Evolutionary conservation across 495 filamentous ascomycete species (phyloP).

Genomic region (Amorphotheca resinae): DNA sequence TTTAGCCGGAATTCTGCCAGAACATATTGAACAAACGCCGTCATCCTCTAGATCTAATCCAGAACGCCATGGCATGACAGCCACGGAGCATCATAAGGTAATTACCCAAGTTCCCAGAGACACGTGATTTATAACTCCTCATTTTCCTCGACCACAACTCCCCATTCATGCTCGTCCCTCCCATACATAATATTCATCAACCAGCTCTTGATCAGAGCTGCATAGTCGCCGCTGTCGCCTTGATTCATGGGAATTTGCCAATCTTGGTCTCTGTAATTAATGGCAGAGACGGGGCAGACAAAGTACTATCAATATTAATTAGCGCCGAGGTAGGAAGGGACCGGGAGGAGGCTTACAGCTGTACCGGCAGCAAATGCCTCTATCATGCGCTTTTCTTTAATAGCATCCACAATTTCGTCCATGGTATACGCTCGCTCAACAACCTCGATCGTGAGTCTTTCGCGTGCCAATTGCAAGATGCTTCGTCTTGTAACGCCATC

Average conservation of each 20-base stretch:
- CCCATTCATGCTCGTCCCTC: constrained; percentile 60
- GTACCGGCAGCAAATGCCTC: constrained; percentile 84
- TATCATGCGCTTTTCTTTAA: constrained; percentile 60
- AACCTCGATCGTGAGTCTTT: constrained; percentile 52
- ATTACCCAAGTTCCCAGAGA: background rate
- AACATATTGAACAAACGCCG: too few relatives aligned
- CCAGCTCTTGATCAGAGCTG: constrained; percentile 62
- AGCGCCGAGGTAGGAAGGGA: background rate
- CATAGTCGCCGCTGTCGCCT: constrained; percentile 48
- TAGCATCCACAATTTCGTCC: constrained; percentile 59
- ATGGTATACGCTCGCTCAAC: constrained; percentile 75
- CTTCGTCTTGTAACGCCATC: constrained; percentile 73
- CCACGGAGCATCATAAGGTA: background rate
- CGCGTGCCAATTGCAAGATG: constrained; percentile 58
- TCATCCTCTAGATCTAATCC: background rate
- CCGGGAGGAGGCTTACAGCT: constrained; percentile 43
- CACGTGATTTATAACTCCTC: constrained; percentile 1
- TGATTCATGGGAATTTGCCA: constrained; percentile 51
- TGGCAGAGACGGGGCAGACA: constrained; percentile 58
- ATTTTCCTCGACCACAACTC: constrained; percentile 48
- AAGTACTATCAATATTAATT: constrained; percentile 46
- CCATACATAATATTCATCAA: constrained; percentile 80
- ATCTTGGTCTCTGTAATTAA: constrained; percentile 60
- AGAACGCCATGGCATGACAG: constrained; percentile 3
- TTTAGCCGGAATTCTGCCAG: too few relatives aligned